Base-by-base conservation (phyloP, 306 rosid genomes). In the Prunus kanzakura region DNA sequence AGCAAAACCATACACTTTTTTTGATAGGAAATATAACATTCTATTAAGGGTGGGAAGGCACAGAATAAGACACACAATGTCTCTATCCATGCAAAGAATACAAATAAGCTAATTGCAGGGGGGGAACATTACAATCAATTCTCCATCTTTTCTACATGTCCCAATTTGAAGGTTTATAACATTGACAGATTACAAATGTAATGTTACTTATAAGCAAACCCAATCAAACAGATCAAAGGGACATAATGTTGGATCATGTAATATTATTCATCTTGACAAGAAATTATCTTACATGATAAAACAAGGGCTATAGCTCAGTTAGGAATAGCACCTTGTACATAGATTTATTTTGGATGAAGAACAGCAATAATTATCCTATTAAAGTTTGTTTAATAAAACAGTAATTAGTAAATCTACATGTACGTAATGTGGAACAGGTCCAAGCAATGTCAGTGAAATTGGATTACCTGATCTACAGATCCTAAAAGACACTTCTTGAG, bases 391-490 rank as follows among this genome's bases (percentile, higher is more conserved):
- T 45, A 22, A 6, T 23, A 4, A 4, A 11, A 67, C 20, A 67
- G 7, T 32, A 32, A 32, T 32, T 32, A 4, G 38, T 32, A 32
- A 32, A 46, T 11, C n/a, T 45, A 67, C 72, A 46, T 1, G 32
- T 45, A 67, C 16, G 12, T 2, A 61, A 3, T 45, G 22, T 45
- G 20, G 30, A 38, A 72, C 52, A 72, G 23, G 29, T 70, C 49
- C 12, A 2, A 30, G 52, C 27, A 43, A 56, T 46, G 47, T 54
- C 15, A 55, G 35, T 68, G 56, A 71, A 77, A 82, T 71, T 51
- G 69, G 75, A 78, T 67, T 58, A 95, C 98, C 97, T 92, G 98
- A 20, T 20, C 20, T 20, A 20, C 20, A 20, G 20, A 20, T 20
- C 20, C 20, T 20, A 20, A 20, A 20, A 20, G 20, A 20, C 20